Percentiles rank a stretch among this genome's conserved stretches.
phyloP scores from a whole-genome alignment of 352 stramenopile species.

The Peronospora farinosa region DNA sequence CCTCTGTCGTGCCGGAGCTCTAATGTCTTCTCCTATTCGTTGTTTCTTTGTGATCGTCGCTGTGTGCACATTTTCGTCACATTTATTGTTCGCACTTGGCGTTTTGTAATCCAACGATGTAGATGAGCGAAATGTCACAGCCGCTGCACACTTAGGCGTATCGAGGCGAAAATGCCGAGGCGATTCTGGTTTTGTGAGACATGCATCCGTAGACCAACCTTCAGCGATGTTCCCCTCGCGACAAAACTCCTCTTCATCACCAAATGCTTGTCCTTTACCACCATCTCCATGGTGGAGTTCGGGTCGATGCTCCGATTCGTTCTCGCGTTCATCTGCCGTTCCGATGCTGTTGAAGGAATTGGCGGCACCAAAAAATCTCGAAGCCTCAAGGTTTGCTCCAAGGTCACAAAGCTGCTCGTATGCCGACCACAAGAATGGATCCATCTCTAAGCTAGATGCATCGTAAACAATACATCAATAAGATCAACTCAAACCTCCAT shows the following conservation, averaged over 20 bases:
- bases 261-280: constrained; percentile 3
- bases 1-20: constrained; percentile 35
- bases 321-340: constrained; percentile 1
- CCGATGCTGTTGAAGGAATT: constrained; percentile 39
- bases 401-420: constrained; percentile 92
- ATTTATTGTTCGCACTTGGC: constrained; percentile 21
- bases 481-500: not conserved
- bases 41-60: constrained; percentile 52
- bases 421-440: constrained; percentile 88
- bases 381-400: constrained; percentile 63
- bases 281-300: constrained; percentile 9
- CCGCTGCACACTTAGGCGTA: constrained; percentile 19
- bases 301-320: constrained; percentile 4
- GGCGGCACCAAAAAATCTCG: constrained; percentile 51
- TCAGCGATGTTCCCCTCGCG: constrained; percentile 29
- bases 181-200: constrained; percentile 31
- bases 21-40: constrained; percentile 30
- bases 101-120: constrained; percentile 33
- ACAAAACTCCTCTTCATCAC: constrained; percentile 9
- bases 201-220: constrained; percentile 18
- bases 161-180: constrained; percentile 19
- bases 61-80: constrained; percentile 15
- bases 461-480: constrained; percentile 9
- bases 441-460: constrained; percentile 74
- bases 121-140: constrained; percentile 4